phyloP scores from a whole-genome alignment of 345 rosid genomes.

The Syzygium aromaticum region DNA sequence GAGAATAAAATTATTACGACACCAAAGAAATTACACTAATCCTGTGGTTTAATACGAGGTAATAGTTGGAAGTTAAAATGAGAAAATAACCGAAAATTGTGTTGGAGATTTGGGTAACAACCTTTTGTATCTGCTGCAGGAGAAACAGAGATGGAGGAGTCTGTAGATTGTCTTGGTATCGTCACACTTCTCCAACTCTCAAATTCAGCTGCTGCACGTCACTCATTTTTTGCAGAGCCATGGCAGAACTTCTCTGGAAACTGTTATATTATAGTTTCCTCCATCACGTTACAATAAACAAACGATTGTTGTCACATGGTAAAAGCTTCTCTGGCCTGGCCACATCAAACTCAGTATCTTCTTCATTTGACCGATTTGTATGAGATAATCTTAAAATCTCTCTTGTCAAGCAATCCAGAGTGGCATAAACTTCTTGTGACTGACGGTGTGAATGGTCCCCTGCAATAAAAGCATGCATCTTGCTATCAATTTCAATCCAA shows the following conservation, averaged over 20 bases:
- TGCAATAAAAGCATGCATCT: constrained; percentile 18
- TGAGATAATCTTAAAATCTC: constrained; percentile 17
- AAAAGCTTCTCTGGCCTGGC: background rate
- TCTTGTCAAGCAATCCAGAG: constrained; percentile 15
- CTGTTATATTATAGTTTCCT: background rate
- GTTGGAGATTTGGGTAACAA: background rate
- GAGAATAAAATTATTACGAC: background rate
- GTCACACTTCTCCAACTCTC: background rate
- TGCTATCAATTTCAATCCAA: constrained; percentile 34
- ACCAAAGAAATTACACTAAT: background rate
- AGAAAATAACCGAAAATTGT: background rate
- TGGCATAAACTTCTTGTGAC: constrained; percentile 17
- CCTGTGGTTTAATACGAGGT: background rate
- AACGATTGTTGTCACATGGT: background rate
- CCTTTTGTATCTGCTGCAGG: background rate
- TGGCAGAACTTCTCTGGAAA: background rate
- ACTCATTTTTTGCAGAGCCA: background rate
- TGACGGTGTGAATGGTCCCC: constrained; percentile 21
- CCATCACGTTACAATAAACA: background rate
- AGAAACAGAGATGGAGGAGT: background rate
- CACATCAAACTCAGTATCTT: background rate
- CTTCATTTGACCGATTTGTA: constrained; percentile 9
- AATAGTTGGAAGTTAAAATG: background rate
- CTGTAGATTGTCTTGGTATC: background rate
- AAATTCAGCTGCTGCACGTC: background rate